Percentiles rank a stretch among this genome's conserved stretches.
Conservation (phyloP, 495 filamentous ascomycete genomes). For the Trichoderma orchidacearum region DNA sequence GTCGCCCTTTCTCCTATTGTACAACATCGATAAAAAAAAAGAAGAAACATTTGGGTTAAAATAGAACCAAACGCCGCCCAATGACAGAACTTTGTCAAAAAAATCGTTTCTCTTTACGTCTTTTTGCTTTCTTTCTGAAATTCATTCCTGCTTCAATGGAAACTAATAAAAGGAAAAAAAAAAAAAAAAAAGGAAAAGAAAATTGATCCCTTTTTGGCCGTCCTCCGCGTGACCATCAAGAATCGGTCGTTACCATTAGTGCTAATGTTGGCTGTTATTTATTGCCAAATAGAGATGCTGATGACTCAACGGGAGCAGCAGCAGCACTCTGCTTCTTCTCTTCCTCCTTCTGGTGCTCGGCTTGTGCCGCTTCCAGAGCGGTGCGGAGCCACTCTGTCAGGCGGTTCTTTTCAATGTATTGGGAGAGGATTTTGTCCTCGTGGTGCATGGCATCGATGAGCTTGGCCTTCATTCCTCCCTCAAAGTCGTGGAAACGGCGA, state of each 20-base stretch:
- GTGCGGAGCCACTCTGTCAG: slow-evolving; percentile 42
- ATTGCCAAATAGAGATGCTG: neutral
- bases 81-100: neutral
- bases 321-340: neutral
- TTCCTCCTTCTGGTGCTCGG: neutral
- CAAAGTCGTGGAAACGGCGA: slow-evolving; percentile 35
- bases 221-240: neutral
- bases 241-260: neutral
- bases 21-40: neutral
- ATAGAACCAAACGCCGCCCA: neutral
- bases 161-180: no score
- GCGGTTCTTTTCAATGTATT: slow-evolving; percentile 42
- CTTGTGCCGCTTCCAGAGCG: slow-evolving; percentile 10
- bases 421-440: slow-evolving; percentile 38
- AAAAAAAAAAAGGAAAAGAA: no score
- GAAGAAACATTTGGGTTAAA: neutral
- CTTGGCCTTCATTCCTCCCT: slow-evolving; percentile 32
- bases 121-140: neutral
- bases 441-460: slow-evolving; percentile 37
- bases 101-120: neutral
- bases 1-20: neutral
- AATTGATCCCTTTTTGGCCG: no score
- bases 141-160: no score
- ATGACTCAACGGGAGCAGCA: neutral
- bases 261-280: neutral